phyloP scores from a whole-genome alignment of 2,329 filamentous ascomycete genomes.

The Aspergillus pseudoterreus region DNA sequence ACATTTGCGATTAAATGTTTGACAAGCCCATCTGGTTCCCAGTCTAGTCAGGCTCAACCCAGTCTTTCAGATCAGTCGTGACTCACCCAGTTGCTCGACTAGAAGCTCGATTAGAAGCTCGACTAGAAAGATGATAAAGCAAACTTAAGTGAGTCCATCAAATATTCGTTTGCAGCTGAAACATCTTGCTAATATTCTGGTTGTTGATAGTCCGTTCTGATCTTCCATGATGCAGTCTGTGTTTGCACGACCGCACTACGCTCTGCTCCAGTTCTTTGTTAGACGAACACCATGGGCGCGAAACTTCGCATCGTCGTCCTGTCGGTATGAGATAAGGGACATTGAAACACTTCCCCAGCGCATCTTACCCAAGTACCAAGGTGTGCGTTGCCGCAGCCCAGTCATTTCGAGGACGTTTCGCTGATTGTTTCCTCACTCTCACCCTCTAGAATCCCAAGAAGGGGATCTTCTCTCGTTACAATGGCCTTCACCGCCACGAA shows the following conservation, averaged over 20 bases:
- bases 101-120: no score
- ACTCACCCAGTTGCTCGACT: not conserved
- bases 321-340: conserved; percentile 41
- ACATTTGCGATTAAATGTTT: not conserved
- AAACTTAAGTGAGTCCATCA: not conserved
- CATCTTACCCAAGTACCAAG: conserved; percentile 61
- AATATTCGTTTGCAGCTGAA: not conserved
- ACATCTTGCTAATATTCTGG: no score
- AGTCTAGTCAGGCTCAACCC: not conserved
- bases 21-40: not conserved
- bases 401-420: not conserved
- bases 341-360: conserved; percentile 46
- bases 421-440: not conserved
- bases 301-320: conserved; percentile 41
- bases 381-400: conserved; percentile 39
- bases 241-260: conserved; percentile 11
- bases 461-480: conserved; percentile 62
- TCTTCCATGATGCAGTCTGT: conserved; percentile 17
- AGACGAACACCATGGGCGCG: conserved; percentile 20
- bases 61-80: not conserved
- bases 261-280: conserved; percentile 6
- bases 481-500: conserved; percentile 66
- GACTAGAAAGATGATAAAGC: not conserved
- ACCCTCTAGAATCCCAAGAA: conserved; percentile 47
- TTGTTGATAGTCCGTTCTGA: not conserved